phyloP scores from a whole-genome alignment of 148 eudicot genomes.

The Amaranthus palmeri region DNA sequence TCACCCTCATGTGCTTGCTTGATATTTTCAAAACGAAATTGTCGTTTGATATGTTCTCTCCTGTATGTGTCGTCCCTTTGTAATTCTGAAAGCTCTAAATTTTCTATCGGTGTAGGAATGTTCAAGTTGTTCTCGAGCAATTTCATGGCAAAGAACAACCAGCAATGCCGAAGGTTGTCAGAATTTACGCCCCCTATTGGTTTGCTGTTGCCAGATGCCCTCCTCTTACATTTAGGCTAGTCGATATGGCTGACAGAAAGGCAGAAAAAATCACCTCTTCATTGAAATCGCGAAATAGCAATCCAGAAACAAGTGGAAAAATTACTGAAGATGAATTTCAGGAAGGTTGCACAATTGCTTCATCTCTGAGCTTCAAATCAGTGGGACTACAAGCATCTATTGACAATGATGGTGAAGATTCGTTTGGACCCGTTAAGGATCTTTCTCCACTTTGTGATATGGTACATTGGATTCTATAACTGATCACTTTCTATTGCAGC shows the following conservation, averaged over 20 bases:
- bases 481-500: not conserved
- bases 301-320: constrained; percentile 52
- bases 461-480: constrained; percentile 42
- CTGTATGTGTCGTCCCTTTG: not conserved
- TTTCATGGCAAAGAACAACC: constrained; percentile 55
- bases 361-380: constrained; percentile 72
- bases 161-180: constrained; percentile 51
- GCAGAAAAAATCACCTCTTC: constrained; percentile 40
- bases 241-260: constrained; percentile 38
- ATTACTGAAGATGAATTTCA: constrained; percentile 83
- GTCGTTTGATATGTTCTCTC: not conserved
- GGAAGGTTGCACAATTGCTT: constrained; percentile 84
- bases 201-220: constrained; percentile 81
- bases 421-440: constrained; percentile 67
- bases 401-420: constrained; percentile 44
- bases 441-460: constrained; percentile 90
- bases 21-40: not conserved
- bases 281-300: constrained; percentile 41
- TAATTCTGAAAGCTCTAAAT: not conserved
- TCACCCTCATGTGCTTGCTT: constrained; percentile 15
- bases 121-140: constrained; percentile 80
- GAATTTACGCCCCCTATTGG: constrained; percentile 91
- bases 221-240: constrained; percentile 58
- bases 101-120: constrained; percentile 49
- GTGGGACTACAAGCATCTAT: constrained; percentile 68